Evolutionary conservation across 768 basidiomycete genomes (phyloP), one percentile per base, ranked within the genome.

Genomic region (Leccinum incarnatum): DNA sequence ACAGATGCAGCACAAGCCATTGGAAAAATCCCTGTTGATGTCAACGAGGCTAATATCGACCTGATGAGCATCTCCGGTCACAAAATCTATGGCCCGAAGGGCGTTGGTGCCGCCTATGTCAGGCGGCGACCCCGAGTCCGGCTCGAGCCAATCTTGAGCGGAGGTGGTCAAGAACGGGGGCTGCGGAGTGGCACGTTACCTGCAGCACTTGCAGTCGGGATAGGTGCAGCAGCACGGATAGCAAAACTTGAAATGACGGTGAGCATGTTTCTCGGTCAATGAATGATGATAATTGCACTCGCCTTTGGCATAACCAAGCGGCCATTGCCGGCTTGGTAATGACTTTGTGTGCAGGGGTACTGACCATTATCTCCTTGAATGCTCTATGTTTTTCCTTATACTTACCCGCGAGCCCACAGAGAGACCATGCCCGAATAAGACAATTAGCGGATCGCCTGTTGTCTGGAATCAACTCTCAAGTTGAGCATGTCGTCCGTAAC

Each of bases 51-150:
- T 85, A 93, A 95, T 66, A 83, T 98, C 57, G 97, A 99, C 77
- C 79, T 97, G 47, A 86, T 98, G 87, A 93, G 91, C 64, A 93
- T 99, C 51, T 95, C 93, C 8, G 97, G 92, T 1, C 97, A 99
- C 80, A 99, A 99, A 78, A 74, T 99, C 4, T 99, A 99, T 72
- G 97, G 97, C 2, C 97, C 97, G 5, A 99, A 99, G 74, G 97
- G 97, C 7, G 75, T 98, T 32, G 97, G 97, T 42, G 95, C 93
- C 17, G 88, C 90, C 5, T 99, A 98, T 74, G 95, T 99, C 52
- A 82, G 97, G 61, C 78, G 97, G 68, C 76, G 95, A 67, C 97
- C 97, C 8, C 80, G 97, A 61, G 97, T 98, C 40, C 82, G 97
- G 54, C 76, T 98, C 65, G 97, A 98, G 69, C 97, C 97, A 1